Evolutionary conservation across 1,139 yeast genomes (phyloP).

Genomic region (Hansenula anomala): DNA sequence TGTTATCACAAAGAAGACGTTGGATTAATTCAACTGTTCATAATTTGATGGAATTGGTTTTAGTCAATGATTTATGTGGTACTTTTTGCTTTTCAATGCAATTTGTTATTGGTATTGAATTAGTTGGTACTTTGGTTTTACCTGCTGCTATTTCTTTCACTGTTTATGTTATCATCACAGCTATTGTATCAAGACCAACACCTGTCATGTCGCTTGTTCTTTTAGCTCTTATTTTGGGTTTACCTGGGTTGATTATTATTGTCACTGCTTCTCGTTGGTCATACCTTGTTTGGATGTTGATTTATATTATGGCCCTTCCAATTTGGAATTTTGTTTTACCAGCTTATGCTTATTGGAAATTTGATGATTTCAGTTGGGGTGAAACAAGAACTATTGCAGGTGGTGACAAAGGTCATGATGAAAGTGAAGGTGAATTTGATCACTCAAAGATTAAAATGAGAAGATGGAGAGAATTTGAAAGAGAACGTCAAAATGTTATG

Average conservation of each 20-base stretch:
- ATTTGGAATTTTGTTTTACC: constrained; percentile 95
- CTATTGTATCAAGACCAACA: constrained; percentile 78
- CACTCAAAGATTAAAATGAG: constrained; percentile 84
- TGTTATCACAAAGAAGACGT: constrained; percentile 93
- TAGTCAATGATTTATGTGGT: constrained; percentile 91
- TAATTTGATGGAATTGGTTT: constrained; percentile 83
- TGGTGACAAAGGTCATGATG: constrained; percentile 60
- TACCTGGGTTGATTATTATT: constrained; percentile 86
- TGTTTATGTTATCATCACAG: constrained; percentile 69
- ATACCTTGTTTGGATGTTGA: constrained; percentile 76
- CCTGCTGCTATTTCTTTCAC: constrained; percentile 93
- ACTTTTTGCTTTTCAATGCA: constrained; percentile 98
- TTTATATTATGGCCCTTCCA: constrained; percentile 81
- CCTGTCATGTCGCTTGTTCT: constrained; percentile 77
- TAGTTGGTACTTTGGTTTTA: constrained; percentile 84
- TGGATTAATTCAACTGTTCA: constrained; percentile 99
- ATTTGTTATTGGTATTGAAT: constrained; percentile 81
- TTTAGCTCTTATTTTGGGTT: constrained; percentile 78
- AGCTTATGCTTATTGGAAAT: constrained; percentile 89
- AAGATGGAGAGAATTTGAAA: constrained; percentile 91
- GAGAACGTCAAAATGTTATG: constrained; percentile 35
- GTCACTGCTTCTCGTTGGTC: constrained; percentile 78
- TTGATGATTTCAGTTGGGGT: constrained; percentile 98
- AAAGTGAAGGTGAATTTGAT: constrained; percentile 77
- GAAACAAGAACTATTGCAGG: constrained; percentile 87